Percentiles rank a stretch among this genome's conserved stretches.
Conservation (phyloP, 352 stramenopile genomes). For the Pythium oligandrum region DNA sequence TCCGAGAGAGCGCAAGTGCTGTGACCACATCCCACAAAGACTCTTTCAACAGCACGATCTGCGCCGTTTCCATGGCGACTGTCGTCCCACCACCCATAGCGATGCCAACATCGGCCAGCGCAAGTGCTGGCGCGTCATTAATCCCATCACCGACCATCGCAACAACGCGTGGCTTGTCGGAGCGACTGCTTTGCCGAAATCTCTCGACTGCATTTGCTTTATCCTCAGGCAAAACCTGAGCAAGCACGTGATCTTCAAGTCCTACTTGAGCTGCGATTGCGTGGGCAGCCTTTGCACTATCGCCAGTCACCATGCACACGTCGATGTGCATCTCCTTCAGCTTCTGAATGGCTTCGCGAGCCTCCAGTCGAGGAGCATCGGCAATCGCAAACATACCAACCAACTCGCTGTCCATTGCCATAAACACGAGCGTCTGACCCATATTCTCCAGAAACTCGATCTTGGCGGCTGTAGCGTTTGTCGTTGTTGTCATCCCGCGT, state of each 20-base stretch:
- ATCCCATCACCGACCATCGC: constrained; percentile 90
- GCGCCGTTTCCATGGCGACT: constrained; percentile 67
- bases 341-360: constrained; percentile 41
- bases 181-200: constrained; percentile 73
- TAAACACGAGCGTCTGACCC: constrained; percentile 25
- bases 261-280: constrained; percentile 45
- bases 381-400: constrained; percentile 21
- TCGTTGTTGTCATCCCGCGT: no score
- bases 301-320: constrained; percentile 90
- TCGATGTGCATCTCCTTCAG: constrained; percentile 62
- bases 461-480: neutral
- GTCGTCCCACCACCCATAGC: constrained; percentile 86
- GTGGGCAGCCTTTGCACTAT: constrained; percentile 78
- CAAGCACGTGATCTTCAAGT: neutral
- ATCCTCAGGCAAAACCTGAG: constrained; percentile 44
- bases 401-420: constrained; percentile 37
- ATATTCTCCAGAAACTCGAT: neutral
- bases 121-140: constrained; percentile 90
- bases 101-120: constrained; percentile 88
- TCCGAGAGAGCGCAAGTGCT: constrained; percentile 61
- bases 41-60: constrained; percentile 78
- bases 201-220: constrained; percentile 61
- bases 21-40: constrained; percentile 64
- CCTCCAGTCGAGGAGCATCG: constrained; percentile 60
- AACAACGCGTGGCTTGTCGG: constrained; percentile 23